Evolutionary conservation across 2,329 filamentous ascomycete genomes (phyloP).

Genomic region (Mycosphaerella sp.): DNA sequence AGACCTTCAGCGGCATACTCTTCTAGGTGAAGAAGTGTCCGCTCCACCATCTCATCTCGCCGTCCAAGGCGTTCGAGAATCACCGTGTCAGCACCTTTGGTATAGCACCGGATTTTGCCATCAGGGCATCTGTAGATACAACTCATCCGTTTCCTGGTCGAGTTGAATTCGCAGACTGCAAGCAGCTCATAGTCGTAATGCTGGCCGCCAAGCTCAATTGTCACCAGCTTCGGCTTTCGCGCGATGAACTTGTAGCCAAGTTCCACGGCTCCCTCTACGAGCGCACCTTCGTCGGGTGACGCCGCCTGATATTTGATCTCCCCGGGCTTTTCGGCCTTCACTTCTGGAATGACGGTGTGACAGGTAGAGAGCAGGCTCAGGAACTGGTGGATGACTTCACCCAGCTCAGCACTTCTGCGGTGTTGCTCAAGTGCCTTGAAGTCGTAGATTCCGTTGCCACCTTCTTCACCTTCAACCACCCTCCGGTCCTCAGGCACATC

Average conservation of each 20-base stretch:
- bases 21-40: conserved; percentile 91
- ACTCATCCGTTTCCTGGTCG: conserved; percentile 94
- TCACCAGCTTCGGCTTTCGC: conserved; percentile 80
- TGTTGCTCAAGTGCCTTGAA: conserved; percentile 72
- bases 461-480: conserved; percentile 64
- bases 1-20: conserved; percentile 96
- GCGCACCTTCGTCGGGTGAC: conserved; percentile 92
- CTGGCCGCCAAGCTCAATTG: conserved; percentile 68
- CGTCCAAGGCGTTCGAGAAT: conserved; percentile 84
- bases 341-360: conserved; percentile 95
- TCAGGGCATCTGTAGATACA: conserved; percentile 95
- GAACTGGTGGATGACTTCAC: conserved; percentile 71
- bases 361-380: conserved; percentile 80
- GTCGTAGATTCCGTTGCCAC: conserved; percentile 74
- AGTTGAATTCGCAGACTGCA: conserved; percentile 99
- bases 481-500: conserved; percentile 86
- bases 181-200: conserved; percentile 81
- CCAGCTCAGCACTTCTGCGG: conserved; percentile 49
- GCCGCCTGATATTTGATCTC: conserved; percentile 97
- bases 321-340: conserved; percentile 66
- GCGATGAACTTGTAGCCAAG: conserved; percentile 88
- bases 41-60: conserved; percentile 74
- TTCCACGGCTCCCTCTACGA: conserved; percentile 81
- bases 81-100: conserved; percentile 95
- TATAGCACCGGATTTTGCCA: conserved; percentile 88